Evolutionary conservation across 2,329 filamentous ascomycete species (phyloP).

Genomic region (Pseudogymnoascus sp.): DNA sequence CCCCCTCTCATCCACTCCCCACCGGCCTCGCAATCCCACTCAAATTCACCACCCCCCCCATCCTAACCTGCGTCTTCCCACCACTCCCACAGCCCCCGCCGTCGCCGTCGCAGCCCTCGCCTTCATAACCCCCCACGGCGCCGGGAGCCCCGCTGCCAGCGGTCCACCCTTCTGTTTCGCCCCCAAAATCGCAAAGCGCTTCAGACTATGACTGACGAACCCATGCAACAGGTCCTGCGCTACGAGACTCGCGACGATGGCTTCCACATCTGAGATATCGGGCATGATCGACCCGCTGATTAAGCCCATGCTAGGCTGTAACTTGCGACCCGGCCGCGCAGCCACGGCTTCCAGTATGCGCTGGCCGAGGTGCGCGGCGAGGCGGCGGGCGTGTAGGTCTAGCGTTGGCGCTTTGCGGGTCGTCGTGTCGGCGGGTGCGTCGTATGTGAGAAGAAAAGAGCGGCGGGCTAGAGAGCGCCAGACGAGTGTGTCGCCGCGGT

Average conservation of each 20-base stretch:
- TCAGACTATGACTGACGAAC: conserved; percentile 71
- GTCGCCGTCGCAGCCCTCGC: conserved; percentile 52
- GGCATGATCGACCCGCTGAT: conserved; percentile 58
- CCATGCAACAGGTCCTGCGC: conserved; percentile 77
- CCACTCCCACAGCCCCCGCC: conserved; percentile 41
- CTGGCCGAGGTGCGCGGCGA: conserved; percentile 60
- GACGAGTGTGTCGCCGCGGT: conserved; percentile 71
- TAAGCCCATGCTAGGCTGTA: conserved; percentile 52
- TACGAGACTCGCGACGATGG: conserved; percentile 67
- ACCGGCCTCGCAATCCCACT: conserved; percentile 45
- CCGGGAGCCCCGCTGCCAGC: conserved; percentile 67
- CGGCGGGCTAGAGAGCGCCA: conserved; percentile 78
- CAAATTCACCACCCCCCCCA: conserved; percentile 52
- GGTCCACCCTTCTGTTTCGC: conserved; percentile 60
- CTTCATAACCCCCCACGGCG: conserved; percentile 62
- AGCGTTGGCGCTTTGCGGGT: conserved; percentile 65
- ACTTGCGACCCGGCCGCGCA: conserved; percentile 36
- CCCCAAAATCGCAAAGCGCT: conserved; percentile 76
- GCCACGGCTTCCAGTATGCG: conserved; percentile 42
- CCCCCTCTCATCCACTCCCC: conserved; percentile 23
- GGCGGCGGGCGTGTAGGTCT: conserved; percentile 61
- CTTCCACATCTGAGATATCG: conserved; percentile 64
- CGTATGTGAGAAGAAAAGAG: conserved; percentile 71
- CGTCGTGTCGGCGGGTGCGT: conserved; percentile 52
- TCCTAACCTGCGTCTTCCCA: conserved; percentile 21